Percentiles rank a stretch among this genome's conserved stretches.
phyloP scores from a whole-genome alignment of 2,329 filamentous ascomycete genomes.

The Aspergillus latus region DNA sequence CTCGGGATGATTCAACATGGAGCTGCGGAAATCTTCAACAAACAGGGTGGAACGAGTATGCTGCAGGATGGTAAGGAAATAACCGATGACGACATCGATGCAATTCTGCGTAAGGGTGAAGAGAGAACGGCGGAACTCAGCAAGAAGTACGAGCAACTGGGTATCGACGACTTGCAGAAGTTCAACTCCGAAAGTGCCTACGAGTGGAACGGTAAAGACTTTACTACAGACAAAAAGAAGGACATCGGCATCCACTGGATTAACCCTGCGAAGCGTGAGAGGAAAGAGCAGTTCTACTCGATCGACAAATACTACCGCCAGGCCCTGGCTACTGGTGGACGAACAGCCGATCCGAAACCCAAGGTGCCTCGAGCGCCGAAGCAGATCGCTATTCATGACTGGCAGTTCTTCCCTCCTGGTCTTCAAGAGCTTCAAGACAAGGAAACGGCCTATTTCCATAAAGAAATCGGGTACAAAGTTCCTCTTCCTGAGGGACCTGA shows the following conservation, averaged over 20 bases:
- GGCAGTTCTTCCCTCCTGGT: constrained; percentile 89
- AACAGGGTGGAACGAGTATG: constrained; percentile 63
- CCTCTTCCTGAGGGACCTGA: constrained; percentile 85
- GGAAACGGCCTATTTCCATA: constrained; percentile 92
- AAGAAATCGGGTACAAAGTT: constrained; percentile 94
- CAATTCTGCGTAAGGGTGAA: constrained; percentile 82
- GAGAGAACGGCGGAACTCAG: constrained; percentile 86
- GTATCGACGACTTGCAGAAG: constrained; percentile 94
- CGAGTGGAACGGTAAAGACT: constrained; percentile 98
- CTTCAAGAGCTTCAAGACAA: constrained; percentile 90
- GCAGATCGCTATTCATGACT: constrained; percentile 88
- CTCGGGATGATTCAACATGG: constrained; percentile 98
- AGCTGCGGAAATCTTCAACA: constrained; percentile 88
- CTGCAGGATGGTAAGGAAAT: constrained; percentile 63
- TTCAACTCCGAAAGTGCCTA: constrained; percentile 97
- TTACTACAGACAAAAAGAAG: constrained; percentile 78
- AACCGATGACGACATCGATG: constrained; percentile 88
- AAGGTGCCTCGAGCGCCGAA: constrained; percentile 95
- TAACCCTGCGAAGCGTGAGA: constrained; percentile 95
- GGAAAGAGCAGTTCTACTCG: constrained; percentile 96
- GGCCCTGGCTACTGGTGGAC: constrained; percentile 77
- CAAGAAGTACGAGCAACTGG: constrained; percentile 92
- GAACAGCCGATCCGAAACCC: constrained; percentile 80
- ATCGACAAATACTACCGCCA: constrained; percentile 99
- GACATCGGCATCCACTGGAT: constrained; percentile 95